A percentile compares a stretch with the other conserved stretches of the same genome.
phyloP scores from a whole-genome alignment of 306 rosid species.

The Inga leiocalycina region DNA sequence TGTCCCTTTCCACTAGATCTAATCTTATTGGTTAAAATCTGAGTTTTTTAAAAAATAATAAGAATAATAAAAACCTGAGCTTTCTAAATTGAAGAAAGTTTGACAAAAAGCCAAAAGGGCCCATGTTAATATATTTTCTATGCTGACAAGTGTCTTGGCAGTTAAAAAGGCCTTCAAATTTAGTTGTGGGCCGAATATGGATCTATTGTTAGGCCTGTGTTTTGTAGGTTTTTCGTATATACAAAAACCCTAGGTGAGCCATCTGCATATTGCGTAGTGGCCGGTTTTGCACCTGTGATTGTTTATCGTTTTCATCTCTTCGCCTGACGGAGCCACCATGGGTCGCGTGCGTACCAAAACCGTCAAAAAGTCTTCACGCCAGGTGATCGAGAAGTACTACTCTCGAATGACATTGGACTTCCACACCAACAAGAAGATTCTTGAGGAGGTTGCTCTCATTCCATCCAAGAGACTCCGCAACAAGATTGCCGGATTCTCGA shows the following conservation, averaged over 20 bases:
- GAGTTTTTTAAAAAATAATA: too few species aligned
- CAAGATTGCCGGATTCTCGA: constrained; percentile 71
- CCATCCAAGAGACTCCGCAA: constrained; percentile 70
- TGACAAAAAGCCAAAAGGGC: neutral
- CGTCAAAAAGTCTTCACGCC: constrained; percentile 71
- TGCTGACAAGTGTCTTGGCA: neutral
- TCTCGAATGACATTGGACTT: constrained; percentile 65
- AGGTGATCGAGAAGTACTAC: constrained; percentile 63
- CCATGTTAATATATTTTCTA: neutral
- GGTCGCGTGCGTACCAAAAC: constrained; percentile 73
- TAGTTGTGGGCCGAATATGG: neutral
- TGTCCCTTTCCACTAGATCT: too few species aligned
- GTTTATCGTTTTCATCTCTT: neutral
- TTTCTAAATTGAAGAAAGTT: too few species aligned
- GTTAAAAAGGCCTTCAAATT: neutral
- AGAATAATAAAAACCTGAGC: too few species aligned
- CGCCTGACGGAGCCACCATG: constrained; percentile 35
- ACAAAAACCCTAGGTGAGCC: neutral
- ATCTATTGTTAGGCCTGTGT: neutral
- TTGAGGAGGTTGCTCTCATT: constrained; percentile 57
- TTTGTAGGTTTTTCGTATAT: neutral
- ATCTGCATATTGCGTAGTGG: neutral
- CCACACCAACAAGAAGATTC: constrained; percentile 67
- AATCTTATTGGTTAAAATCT: too few species aligned
- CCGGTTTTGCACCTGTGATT: neutral